phyloP scores from a whole-genome alignment of 352 stramenopile species.

The Globisporangium splendens region DNA sequence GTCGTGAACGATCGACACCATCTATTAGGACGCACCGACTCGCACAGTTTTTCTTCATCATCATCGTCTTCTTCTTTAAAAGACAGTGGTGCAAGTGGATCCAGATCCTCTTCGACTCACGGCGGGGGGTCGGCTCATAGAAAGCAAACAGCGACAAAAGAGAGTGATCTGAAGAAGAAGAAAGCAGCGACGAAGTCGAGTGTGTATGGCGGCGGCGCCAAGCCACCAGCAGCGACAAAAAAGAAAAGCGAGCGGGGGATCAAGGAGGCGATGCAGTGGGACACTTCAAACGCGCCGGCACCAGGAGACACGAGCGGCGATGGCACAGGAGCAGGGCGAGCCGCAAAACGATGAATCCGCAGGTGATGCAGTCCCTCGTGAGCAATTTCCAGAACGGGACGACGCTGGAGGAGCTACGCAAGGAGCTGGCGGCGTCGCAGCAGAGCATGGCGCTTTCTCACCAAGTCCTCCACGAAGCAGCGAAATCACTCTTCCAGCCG shows the following conservation, averaged over 20 bases:
- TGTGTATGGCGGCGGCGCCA: constrained; percentile 33
- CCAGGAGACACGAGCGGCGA: constrained; percentile 13
- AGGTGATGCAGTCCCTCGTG: constrained; percentile 60
- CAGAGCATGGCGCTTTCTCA: constrained; percentile 64
- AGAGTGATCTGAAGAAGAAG: constrained; percentile 34
- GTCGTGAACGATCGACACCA: constrained; percentile 15
- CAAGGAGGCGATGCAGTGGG: constrained; percentile 22
- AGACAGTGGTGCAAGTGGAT: neutral
- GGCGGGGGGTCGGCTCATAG: constrained; percentile 11
- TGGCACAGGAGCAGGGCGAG: constrained; percentile 12
- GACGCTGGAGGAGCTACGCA: constrained; percentile 52
- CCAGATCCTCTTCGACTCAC: neutral
- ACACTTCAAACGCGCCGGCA: constrained; percentile 6
- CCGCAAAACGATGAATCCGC: constrained; percentile 45
- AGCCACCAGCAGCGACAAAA: constrained; percentile 29
- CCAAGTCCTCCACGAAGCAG: constrained; percentile 61
- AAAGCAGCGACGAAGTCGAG: constrained; percentile 14
- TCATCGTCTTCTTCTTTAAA: constrained; percentile 10
- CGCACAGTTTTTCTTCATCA: constrained; percentile 1
- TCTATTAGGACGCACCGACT: constrained; percentile 3
- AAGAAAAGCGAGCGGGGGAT: constrained; percentile 23
- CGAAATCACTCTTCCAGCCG: constrained; percentile 64
- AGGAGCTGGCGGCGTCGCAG: constrained; percentile 62
- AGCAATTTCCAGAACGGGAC: constrained; percentile 74
- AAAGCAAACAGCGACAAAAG: constrained; percentile 5